Base-by-base conservation (phyloP, 768 basidiomycete species). In the Leccinum incarnatum region DNA sequence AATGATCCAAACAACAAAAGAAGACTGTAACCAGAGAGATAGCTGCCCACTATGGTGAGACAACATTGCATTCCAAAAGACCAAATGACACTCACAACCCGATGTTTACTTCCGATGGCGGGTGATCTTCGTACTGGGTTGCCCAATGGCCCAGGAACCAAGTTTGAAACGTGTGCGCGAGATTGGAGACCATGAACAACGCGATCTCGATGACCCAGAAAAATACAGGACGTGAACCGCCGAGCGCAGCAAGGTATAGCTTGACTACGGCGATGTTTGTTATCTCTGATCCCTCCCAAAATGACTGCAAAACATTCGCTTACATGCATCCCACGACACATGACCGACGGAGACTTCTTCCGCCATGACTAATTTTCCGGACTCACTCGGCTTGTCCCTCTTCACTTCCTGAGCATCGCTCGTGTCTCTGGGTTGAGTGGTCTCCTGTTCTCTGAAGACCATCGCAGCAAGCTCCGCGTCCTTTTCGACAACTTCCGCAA, bases 91-190 rank as follows among this genome's bases (percentile, higher is more conserved):
- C 55, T 40, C 36, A 56, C 50, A 54, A 54, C 9, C 34, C 19
- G 17, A 21, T 8, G 5, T 54, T 56, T 7, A 56, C 51, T 30
- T 56, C 51, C 9, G 55, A 54, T 1, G 51, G 36, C 5, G 51
- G 19, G 3, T 56, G 55, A 30, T 30, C 50, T 53, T 56, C 50
- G 14, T 56, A 56, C 27, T 53, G 55, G 29, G 55, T 53, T 4
- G 55, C 55, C 55, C 55, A 56, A 21, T 56, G 11, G 4, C 55
- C 55, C 3, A 56, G 55, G 36, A 56, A 56, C 55, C 55, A 53
- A 4, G 50, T 56, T 29, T 56, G 55, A 19, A 40, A 29, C 6
- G 36, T 40, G 19, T 12, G 11, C 19, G 27, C 36, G 27, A 56
- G 27, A n/a, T 54, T 56, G 15, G 51, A 23, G n/a, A 54, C 8